Evolutionary conservation across 306 rosid genomes (phyloP).

Genomic region (Prunus padus): DNA sequence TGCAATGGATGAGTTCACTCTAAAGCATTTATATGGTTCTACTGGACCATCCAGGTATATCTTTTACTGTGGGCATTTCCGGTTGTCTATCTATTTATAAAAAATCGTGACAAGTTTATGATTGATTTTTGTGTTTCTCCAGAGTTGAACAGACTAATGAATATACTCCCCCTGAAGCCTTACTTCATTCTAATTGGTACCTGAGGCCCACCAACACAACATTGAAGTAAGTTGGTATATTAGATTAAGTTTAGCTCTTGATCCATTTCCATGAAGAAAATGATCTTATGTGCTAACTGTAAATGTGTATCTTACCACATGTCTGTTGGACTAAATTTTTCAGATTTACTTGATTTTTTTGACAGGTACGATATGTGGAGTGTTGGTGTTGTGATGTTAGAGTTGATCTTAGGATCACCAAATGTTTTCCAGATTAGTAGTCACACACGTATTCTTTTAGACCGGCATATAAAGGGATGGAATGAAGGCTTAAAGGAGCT

Average conservation of each 20-base stretch:
- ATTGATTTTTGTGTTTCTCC: slow-evolving; percentile 25
- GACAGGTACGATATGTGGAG: slow-evolving; percentile 98
- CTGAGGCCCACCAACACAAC: slow-evolving; percentile 62
- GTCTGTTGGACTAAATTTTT: slow-evolving; percentile 1
- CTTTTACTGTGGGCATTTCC: slow-evolving; percentile 16
- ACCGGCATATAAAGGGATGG: slow-evolving; percentile 88
- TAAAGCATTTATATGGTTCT: slow-evolving; percentile 84
- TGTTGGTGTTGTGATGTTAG: slow-evolving; percentile 91
- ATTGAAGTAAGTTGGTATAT: slow-evolving; percentile 60
- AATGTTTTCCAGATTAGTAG: slow-evolving; percentile 75
- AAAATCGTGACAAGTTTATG: slow-evolving; percentile 7
- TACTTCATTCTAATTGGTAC: slow-evolving; percentile 81
- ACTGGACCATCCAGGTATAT: slow-evolving; percentile 85
- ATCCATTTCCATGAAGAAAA: slow-evolving; percentile 13
- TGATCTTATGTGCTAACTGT: neutral
- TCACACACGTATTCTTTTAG: slow-evolving; percentile 74
- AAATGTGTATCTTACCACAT: neutral
- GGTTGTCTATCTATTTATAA: slow-evolving; percentile 4
- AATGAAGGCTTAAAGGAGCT: slow-evolving; percentile 76
- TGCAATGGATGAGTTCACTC: slow-evolving; percentile 79
- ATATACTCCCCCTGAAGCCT: slow-evolving; percentile 91
- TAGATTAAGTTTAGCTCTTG: slow-evolving; percentile 17
- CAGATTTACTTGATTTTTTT: slow-evolving; percentile 20
- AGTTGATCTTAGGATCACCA: slow-evolving; percentile 83
- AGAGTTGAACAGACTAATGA: slow-evolving; percentile 91